Base-by-base conservation (phyloP, 805 yeast species). In the Candida nanaspora region DNA sequence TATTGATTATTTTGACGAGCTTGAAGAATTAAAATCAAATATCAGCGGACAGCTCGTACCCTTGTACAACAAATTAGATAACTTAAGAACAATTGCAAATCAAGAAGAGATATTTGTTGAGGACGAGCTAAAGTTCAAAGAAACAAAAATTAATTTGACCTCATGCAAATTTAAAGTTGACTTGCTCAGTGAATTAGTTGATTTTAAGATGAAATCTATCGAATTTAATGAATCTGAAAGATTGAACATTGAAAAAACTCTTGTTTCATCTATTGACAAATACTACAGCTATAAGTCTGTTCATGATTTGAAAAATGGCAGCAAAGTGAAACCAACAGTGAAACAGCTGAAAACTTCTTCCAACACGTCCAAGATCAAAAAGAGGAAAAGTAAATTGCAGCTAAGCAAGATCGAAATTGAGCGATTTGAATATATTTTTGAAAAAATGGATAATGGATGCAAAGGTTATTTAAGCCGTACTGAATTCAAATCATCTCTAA, bases 401-500 rank as follows among this genome's bases (percentile, higher is more conserved):
- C 25, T 35, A 5, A 26, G 32, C 3, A 27, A 27, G 9, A 11
- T 21, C 4, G 41, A 43, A 16, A 27, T 64, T 18, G 70, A 63
- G 34, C 72, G 70, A 40, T 68, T 68, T 47, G 72, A 68, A 45
- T 50, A 66, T 4, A 63, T 69, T 14, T 73, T 74, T 45, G 51
- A 70, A 10, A 65, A 62, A 42, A 66, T 66, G 42, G 63, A 59
- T 42, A 56, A 51, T 26, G 61, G 63, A 1, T 56, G 56, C 35
- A 65, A 64, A 41, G 61, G 62, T 30, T 55, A 60, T 28, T 52
- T 73, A 40, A 58, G 61, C 27, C 66, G 66, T 41, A 37, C 45
- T 10, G 78, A 73, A 49, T 74, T 73, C 44, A 53, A 60, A 3
- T 65, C 63, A 0, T 70, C 74, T 2, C 50, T 72, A 43, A 61